Base-by-base conservation (phyloP, 306 rosid species). In the Datisca glomerata region DNA sequence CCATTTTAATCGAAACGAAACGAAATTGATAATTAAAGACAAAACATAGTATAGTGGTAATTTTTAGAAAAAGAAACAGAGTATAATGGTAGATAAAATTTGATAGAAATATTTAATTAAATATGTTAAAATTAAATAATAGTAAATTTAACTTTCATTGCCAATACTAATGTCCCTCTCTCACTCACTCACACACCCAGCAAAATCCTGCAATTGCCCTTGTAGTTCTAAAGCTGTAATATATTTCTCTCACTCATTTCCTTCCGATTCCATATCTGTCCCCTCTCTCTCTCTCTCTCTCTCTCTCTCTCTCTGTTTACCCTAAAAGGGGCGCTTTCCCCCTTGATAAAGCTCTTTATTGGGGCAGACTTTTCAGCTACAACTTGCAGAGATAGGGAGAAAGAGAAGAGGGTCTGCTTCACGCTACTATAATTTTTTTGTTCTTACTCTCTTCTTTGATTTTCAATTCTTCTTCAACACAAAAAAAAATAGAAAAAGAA, bases 271-370 rank as follows among this genome's bases (percentile, higher is more conserved):
- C 59, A 18, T 25, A 18, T 57, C 24, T 44, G 63, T 49, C 62
- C 64, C 41, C 43, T 53, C 45, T 23, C 57, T 49, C 46, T 52
- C 64, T 17, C 35, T 27, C 67, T 8, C 60, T 34, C 61, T 23
- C 28, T 19, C 51, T 46, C 28, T 16, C 20, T n/a, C 65, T 18
- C 51, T 45, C 56, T 27, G 51, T 64, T 70, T 68, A 57, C 67
- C 94, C 85, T 74, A 81, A 63, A 69, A 77, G 65, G 79, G 24
- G 54, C 53, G 60, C 53, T 55, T 68, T 48, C 59, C 57, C 65
- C 78, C 96, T 79, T 79, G 93, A 59, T 82, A 82, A 73, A 49
- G 35, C 68, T 63, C 64, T 53, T 79, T 45, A 46, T 28, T 49
- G 67, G 68, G 19, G 25, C 75, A 55, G 62, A 63, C 76, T 55